Evolutionary conservation across 352 stramenopile genomes (phyloP).

Genomic region (Phytophthora podocarpi): DNA sequence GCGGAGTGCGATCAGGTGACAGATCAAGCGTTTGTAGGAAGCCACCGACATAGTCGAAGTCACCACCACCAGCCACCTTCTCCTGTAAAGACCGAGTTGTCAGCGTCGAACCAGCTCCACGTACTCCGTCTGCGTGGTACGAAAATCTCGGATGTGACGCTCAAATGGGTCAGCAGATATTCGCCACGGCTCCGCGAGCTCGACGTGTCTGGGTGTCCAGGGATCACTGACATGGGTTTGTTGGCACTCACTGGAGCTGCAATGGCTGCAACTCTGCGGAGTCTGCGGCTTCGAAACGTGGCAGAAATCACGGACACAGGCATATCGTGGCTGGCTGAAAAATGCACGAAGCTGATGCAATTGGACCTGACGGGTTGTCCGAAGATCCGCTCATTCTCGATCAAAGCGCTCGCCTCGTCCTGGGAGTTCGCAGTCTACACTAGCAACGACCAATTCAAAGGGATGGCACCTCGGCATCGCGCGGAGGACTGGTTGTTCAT

Average conservation of each 20-base stretch:
- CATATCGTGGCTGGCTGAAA: constrained; percentile 87
- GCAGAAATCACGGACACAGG: constrained; percentile 71
- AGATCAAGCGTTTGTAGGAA: constrained; percentile 38
- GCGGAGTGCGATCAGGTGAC: constrained; percentile 43
- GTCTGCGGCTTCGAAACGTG: constrained; percentile 73
- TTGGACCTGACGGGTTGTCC: constrained; percentile 68
- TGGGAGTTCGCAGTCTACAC: constrained; percentile 68
- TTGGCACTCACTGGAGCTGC: constrained; percentile 60
- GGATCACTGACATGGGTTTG: constrained; percentile 81
- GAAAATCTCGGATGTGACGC: constrained; percentile 44
- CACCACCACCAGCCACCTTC: not conserved
- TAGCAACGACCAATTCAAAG: constrained; percentile 65
- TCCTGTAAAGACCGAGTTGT: not conserved
- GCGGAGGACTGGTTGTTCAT: constrained; percentile 84
- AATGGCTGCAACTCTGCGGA: constrained; percentile 45
- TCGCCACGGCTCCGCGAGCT: constrained; percentile 79
- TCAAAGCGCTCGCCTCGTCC: constrained; percentile 55
- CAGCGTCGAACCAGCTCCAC: constrained; percentile 29
- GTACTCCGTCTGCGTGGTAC: constrained; percentile 47
- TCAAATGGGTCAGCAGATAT: constrained; percentile 45
- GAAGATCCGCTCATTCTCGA: constrained; percentile 50
- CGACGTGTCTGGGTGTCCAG: constrained; percentile 73
- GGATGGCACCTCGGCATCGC: constrained; percentile 74
- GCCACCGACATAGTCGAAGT: not conserved
- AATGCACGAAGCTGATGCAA: constrained; percentile 60